phyloP scores from a whole-genome alignment of 768 basidiomycete species.

The Tylopilus cervinicoccineus region DNA sequence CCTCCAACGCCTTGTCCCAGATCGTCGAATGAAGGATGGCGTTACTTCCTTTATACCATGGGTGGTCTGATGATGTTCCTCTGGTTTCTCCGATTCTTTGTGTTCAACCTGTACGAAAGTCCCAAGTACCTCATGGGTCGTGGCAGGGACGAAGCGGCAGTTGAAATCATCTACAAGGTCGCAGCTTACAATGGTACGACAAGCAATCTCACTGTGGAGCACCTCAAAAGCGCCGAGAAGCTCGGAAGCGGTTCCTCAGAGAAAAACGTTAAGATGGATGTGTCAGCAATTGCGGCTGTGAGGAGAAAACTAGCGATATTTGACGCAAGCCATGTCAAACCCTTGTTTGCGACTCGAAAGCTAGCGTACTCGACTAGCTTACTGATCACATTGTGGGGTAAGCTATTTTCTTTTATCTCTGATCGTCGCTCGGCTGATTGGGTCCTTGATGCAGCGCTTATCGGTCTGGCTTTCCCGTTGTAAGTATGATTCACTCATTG shows the following conservation, averaged over 20 bases:
- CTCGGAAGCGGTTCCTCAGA: constrained; percentile 6
- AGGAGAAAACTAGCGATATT: constrained; percentile 38
- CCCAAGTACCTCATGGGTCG: constrained; percentile 72
- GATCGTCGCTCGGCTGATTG: neutral
- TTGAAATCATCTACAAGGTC: constrained; percentile 57
- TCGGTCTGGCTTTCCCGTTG: constrained; percentile 74
- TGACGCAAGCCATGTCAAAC: constrained; percentile 40
- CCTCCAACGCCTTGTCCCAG: constrained; percentile 48
- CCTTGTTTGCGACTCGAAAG: constrained; percentile 48
- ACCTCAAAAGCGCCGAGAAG: constrained; percentile 34
- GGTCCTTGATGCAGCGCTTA: constrained; percentile 45
- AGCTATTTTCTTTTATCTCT: neutral
- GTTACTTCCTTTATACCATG: constrained; percentile 71
- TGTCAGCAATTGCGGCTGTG: constrained; percentile 35
- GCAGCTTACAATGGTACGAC: constrained; percentile 57
- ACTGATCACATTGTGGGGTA: constrained; percentile 53
- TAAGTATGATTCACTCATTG: constrained; percentile 25
- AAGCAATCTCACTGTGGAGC: constrained; percentile 46
- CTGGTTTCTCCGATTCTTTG: constrained; percentile 59
- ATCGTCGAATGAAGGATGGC: constrained; percentile 65
- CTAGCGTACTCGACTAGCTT: constrained; percentile 49
- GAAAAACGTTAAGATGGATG: constrained; percentile 26
- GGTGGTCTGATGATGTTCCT: constrained; percentile 66
- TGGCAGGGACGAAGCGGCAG: constrained; percentile 58
- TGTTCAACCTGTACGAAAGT: constrained; percentile 65